Percentiles rank a stretch among this genome's conserved stretches.
phyloP scores from a whole-genome alignment of 108 stramenopile species.

The Nannochloropsis gaditana region DNA sequence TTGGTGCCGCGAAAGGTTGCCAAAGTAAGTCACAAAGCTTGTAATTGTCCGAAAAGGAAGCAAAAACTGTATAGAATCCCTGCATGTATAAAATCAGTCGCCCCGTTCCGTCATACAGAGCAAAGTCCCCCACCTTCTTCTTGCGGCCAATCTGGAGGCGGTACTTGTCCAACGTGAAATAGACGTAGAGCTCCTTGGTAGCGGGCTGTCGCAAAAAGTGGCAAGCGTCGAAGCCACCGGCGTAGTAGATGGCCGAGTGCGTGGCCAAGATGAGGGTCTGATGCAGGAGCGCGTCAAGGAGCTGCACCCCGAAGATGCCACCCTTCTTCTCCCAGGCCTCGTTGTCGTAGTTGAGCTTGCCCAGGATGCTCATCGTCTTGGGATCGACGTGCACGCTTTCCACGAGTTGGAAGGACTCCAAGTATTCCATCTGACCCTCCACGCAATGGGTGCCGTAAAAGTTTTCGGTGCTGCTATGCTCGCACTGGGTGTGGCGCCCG shows the following conservation, averaged over 20 bases:
- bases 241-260: conserved; percentile 3
- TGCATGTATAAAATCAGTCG: conserved; percentile 7
- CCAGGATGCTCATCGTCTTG: neutral
- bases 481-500: neutral
- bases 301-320: neutral
- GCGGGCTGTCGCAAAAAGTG: neutral
- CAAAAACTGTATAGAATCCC: neutral
- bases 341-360: conserved; percentile 8
- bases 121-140: neutral
- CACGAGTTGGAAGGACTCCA: conserved; percentile 1
- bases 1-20: conserved; percentile 14
- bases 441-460: conserved; percentile 9
- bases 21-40: neutral
- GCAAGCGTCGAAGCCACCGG: conserved; percentile 2
- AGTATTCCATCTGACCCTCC: conserved; percentile 14
- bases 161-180: neutral
- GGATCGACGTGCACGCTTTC: conserved; percentile 7
- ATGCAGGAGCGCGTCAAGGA: neutral
- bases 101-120: neutral
- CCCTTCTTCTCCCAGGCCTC: neutral
- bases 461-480: neutral
- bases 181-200: conserved; percentile 13
- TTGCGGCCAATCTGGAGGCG: conserved; percentile 19
- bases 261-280: neutral
- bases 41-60: neutral